phyloP scores from a whole-genome alignment of 1,139 yeast genomes.

The Suhomyces anneliseae region DNA sequence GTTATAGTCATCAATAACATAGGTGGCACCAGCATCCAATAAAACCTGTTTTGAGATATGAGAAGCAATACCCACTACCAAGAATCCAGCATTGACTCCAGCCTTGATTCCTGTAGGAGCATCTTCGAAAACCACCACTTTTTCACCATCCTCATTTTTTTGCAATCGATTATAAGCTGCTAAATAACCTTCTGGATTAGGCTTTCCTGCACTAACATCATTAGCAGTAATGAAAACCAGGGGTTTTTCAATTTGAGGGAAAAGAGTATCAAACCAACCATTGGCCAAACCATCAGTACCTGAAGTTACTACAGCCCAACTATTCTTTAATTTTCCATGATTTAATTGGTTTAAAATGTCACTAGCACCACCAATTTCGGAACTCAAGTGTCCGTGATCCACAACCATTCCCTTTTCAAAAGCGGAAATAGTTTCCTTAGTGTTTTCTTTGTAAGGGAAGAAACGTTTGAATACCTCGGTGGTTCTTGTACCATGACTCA shows the following conservation, averaged over 20 bases:
- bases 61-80: conserved; percentile 22
- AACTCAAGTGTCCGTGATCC: conserved; percentile 20
- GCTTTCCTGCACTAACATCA: conserved; percentile 19
- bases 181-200: conserved; percentile 22
- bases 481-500: conserved; percentile 22
- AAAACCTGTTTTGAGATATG: conserved; percentile 19
- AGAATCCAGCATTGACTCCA: conserved; percentile 22
- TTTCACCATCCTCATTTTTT: conserved; percentile 1
- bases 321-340: conserved; percentile 3
- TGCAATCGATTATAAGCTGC: conserved; percentile 15
- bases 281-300: conserved; percentile 21
- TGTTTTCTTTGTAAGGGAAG: conserved; percentile 16
- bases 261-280: conserved; percentile 20
- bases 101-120: conserved; percentile 23
- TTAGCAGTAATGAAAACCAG: conserved; percentile 23
- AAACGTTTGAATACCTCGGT: conserved; percentile 15
- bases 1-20: conserved; percentile 19
- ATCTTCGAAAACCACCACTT: conserved; percentile 23
- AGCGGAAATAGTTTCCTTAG: conserved; percentile 12
- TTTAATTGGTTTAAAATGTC: conserved; percentile 15
- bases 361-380: conserved; percentile 16
- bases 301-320: conserved; percentile 25
- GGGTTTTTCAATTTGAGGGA: conserved; percentile 13
- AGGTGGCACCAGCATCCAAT: conserved; percentile 22
- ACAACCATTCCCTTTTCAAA: conserved; percentile 19